Evolutionary conservation across 768 basidiomycete genomes (phyloP).

Genomic region (button mushroom (Agaricus bisporus)): DNA sequence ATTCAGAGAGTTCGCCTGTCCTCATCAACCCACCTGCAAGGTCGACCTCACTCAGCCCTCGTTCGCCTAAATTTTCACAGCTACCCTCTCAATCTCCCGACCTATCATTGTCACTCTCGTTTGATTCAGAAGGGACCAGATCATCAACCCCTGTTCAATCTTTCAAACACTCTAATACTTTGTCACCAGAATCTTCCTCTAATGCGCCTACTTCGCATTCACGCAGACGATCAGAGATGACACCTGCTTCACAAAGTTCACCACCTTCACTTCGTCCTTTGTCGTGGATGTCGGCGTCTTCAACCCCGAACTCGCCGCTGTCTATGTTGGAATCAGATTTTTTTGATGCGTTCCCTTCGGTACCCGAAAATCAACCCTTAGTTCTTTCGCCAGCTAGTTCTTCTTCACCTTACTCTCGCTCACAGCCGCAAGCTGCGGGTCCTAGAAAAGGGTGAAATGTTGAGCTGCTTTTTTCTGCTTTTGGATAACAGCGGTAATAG

Average conservation of each 20-base stretch:
- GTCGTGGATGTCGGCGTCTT: slow-evolving; percentile 43
- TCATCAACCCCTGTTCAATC: background rate
- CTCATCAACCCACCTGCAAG: background rate
- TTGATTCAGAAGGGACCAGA: background rate
- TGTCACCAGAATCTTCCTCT: slow-evolving; percentile 9
- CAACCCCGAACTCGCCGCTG: slow-evolving; percentile 34
- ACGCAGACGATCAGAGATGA: background rate
- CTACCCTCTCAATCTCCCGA: background rate
- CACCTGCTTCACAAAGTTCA: background rate
- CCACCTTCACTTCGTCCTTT: slow-evolving; percentile 24
- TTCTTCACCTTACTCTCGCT: background rate
- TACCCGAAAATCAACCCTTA: slow-evolving; percentile 44
- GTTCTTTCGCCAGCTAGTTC: background rate
- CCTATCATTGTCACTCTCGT: background rate
- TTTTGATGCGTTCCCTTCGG: slow-evolving; percentile 69
- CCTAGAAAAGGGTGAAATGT: too few species aligned
- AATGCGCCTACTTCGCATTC: slow-evolving; percentile 1
- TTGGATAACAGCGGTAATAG: background rate
- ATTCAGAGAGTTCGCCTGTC: background rate
- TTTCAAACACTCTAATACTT: background rate
- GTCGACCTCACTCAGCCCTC: background rate
- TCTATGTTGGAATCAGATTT: slow-evolving; percentile 51
- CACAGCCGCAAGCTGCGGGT: background rate
- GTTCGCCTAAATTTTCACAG: background rate
- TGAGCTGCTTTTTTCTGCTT: background rate